Evolutionary conservation across 352 stramenopile genomes (phyloP).

Genomic region (Pilasporangium apinafurcum): DNA sequence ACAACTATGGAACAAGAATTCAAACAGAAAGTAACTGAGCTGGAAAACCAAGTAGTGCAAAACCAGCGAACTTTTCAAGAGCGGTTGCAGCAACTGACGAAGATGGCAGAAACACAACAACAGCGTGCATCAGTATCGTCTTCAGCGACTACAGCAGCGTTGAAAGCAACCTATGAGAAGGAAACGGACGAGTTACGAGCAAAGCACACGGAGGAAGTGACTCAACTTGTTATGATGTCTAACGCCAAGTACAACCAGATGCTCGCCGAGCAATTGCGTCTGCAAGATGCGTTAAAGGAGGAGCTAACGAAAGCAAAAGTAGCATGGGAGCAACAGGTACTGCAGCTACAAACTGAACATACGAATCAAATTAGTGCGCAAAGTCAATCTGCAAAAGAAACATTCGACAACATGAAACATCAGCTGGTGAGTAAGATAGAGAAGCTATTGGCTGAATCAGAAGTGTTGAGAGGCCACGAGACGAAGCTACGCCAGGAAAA

Average conservation of each 20-base stretch:
- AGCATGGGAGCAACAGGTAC: slow-evolving; percentile 8
- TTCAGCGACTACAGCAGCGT: slow-evolving; percentile 5
- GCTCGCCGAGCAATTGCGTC: slow-evolving; percentile 61
- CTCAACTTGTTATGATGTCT: slow-evolving; percentile 52
- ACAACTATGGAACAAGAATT: slow-evolving; percentile 20
- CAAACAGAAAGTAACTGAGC: slow-evolving; percentile 24
- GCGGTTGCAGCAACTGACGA: slow-evolving; percentile 29
- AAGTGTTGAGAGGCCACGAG: slow-evolving; percentile 35
- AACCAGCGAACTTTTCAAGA: slow-evolving; percentile 33
- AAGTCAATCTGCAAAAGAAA: slow-evolving; percentile 8
- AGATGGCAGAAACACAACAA: slow-evolving; percentile 18
- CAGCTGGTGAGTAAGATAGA: slow-evolving; percentile 63
- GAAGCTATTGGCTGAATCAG: slow-evolving; percentile 35
- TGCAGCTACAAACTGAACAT: slow-evolving; percentile 1
- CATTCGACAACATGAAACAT: slow-evolving; percentile 39
- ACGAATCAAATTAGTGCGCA: slow-evolving; percentile 1
- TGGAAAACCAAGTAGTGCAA: slow-evolving; percentile 33
- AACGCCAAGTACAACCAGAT: slow-evolving; percentile 76
- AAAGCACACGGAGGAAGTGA: slow-evolving; percentile 52
- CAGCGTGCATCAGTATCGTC: slow-evolving; percentile 9
- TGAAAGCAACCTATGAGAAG: slow-evolving; percentile 7
- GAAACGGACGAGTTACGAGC: slow-evolving; percentile 18
- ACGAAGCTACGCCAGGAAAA: slow-evolving; percentile 52
- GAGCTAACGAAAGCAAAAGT: slow-evolving; percentile 11
- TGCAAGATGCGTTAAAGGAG: slow-evolving; percentile 40